Conservation (phyloP, 2,329 filamentous ascomycete species). For the Beauveria sp. region DNA sequence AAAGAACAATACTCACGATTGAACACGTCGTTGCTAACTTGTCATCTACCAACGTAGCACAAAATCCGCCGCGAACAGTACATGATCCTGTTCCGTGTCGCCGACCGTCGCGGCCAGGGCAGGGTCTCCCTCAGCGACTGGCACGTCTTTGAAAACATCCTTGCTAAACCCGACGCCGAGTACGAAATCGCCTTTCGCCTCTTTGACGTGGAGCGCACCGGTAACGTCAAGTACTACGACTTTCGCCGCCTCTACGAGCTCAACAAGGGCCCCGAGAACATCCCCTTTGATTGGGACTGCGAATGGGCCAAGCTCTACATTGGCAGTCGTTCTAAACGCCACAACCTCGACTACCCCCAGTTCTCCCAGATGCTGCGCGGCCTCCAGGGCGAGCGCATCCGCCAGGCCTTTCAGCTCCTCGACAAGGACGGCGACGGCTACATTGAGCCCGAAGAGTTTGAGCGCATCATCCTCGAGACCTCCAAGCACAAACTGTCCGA, state of each 20-base stretch:
- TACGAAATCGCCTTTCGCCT: slow-evolving; percentile 98
- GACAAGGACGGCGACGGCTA: slow-evolving; percentile 90
- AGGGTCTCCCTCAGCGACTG: slow-evolving; percentile 77
- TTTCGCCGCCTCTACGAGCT: slow-evolving; percentile 79
- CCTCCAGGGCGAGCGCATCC: slow-evolving; percentile 88
- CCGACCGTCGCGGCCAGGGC: slow-evolving; percentile 69
- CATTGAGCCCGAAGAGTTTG: slow-evolving; percentile 92
- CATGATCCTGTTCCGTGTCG: slow-evolving; percentile 83
- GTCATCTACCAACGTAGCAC: slow-evolving; percentile 51
- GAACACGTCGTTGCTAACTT: slow-evolving; percentile 12
- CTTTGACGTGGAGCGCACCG: slow-evolving; percentile 80
- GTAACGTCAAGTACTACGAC: slow-evolving; percentile 81
- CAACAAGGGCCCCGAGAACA: slow-evolving; percentile 76
- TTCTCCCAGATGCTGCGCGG: slow-evolving; percentile 98
- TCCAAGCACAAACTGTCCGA: slow-evolving; percentile 95
- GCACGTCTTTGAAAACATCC: slow-evolving; percentile 87
- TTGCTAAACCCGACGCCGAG: slow-evolving; percentile 90
- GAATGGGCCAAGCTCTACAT: slow-evolving; percentile 96
- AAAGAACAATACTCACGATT: not conserved
- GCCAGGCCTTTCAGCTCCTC: slow-evolving; percentile 88
- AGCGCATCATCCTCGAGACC: slow-evolving; percentile 91
- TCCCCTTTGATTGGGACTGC: slow-evolving; percentile 95
- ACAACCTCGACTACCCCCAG: slow-evolving; percentile 89
- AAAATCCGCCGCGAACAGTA: slow-evolving; percentile 98
- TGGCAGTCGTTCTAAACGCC: slow-evolving; percentile 77